These are phyloP conservation scores for Hemerocallis citrina DNA, from an alignment of 106 monocot species.

Conservation along the genomic window DNA sequence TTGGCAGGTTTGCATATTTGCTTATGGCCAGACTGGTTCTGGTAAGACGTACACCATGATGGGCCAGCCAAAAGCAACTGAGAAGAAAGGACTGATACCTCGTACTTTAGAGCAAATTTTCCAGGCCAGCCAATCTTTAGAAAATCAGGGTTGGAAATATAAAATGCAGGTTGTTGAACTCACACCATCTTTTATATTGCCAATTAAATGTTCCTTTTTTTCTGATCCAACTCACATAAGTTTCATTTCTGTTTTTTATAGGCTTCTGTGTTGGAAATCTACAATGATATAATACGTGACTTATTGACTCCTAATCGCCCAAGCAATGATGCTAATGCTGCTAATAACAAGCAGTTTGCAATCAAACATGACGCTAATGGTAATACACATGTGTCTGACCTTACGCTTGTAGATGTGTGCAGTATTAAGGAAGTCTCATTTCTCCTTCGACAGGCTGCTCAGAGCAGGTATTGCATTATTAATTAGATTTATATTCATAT, in stretches of 20 bases:
- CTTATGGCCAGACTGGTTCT: constrained; percentile 85
- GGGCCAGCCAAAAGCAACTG: constrained; percentile 38
- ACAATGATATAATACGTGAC: constrained; percentile 71
- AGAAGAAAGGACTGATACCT: constrained; percentile 62
- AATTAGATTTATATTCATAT: background rate
- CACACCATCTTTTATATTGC: background rate
- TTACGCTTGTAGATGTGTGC: constrained; percentile 67
- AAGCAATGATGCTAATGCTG: constrained; percentile 16
- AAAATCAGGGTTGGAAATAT: constrained; percentile 67
- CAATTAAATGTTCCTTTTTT: background rate
- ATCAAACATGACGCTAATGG: constrained; percentile 67
- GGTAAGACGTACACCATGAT: constrained; percentile 92
- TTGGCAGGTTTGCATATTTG: constrained; percentile 79
- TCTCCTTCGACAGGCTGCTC: constrained; percentile 49
- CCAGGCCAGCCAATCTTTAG: constrained; percentile 36
- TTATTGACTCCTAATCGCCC: constrained; percentile 25
- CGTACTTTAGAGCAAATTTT: constrained; percentile 78
- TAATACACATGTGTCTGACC: constrained; percentile 54
- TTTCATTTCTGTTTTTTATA: constrained; percentile 4
- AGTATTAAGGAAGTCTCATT: constrained; percentile 47
- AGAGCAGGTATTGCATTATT: constrained; percentile 51
- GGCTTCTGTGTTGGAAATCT: constrained; percentile 76
- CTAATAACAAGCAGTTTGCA: constrained; percentile 34
- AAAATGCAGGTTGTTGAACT: constrained; percentile 54
- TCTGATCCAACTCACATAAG: background rate